Evolutionary conservation across 208 protist species (phyloP).

Genomic region (Acanthamoeba quina): DNA sequence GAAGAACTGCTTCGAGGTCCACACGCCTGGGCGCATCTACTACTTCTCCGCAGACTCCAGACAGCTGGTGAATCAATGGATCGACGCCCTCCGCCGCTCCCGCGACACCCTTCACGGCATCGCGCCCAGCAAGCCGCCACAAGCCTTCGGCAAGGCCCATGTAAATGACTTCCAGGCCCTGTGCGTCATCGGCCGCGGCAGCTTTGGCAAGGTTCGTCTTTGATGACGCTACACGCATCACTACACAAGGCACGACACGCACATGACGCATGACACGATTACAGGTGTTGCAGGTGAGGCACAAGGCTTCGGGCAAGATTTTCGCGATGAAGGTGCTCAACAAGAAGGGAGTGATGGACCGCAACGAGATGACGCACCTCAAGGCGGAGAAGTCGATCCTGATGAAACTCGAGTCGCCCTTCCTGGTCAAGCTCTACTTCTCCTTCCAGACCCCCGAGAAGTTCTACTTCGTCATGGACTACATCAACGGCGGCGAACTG

Average conservation of each 20-base stretch:
- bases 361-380: constrained; percentile 86
- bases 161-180: constrained; percentile 16
- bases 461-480: constrained; percentile 96
- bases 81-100: neutral
- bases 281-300: constrained; percentile 85
- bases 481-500: constrained; percentile 95
- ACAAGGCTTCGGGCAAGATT: constrained; percentile 86
- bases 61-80: neutral
- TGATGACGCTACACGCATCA: too few species aligned
- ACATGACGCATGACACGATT: too few species aligned
- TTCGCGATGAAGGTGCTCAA: constrained; percentile 92
- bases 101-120: neutral
- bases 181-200: neutral
- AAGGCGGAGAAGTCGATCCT: constrained; percentile 88
- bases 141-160: neutral
- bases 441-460: constrained; percentile 95
- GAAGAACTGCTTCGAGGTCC: constrained; percentile 22
- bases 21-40: neutral
- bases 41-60: neutral
- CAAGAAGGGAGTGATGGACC: constrained; percentile 85
- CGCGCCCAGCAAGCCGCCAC: neutral
- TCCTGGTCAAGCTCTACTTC: constrained; percentile 95
- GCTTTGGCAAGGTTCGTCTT: constrained; percentile 21
- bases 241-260: too few species aligned
- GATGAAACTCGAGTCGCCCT: constrained; percentile 78